Evolutionary conservation across 768 basidiomycete genomes (phyloP).

Genomic region (Lentinus tigrinus): DNA sequence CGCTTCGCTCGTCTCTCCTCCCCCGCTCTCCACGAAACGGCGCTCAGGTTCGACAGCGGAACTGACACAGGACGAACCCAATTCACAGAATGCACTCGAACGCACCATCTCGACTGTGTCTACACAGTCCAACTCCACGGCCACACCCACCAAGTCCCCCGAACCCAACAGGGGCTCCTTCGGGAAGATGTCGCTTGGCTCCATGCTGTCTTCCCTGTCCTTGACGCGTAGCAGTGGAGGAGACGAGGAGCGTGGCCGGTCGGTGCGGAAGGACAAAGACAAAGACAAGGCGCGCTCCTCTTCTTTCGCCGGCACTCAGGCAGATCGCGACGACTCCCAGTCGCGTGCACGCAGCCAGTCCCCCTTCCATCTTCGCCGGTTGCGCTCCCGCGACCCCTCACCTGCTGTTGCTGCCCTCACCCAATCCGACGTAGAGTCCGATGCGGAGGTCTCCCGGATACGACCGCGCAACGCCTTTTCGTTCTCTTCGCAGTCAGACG

Average conservation of each 20-base stretch:
- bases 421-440: slow-evolving; percentile 63
- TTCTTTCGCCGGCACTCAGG: slow-evolving; percentile 45
- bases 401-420: slow-evolving; percentile 49
- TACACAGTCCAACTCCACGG: slow-evolving; percentile 18
- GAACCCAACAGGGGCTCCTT: slow-evolving; percentile 48
- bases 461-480: slow-evolving; percentile 62
- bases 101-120: slow-evolving; percentile 37
- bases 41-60: slow-evolving; percentile 29
- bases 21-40: slow-evolving; percentile 28
- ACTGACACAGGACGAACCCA: slow-evolving; percentile 40
- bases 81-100: slow-evolving; percentile 55
- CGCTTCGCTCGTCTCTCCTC: slow-evolving; percentile 22
- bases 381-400: slow-evolving; percentile 56
- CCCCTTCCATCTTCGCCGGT: slow-evolving; percentile 74
- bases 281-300: slow-evolving; percentile 31
- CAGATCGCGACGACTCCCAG: slow-evolving; percentile 28
- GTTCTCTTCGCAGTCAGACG: slow-evolving; percentile 62
- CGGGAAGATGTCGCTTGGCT: slow-evolving; percentile 60
- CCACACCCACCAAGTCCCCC: slow-evolving; percentile 15
- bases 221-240: slow-evolving; percentile 53
- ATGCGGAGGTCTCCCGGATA: slow-evolving; percentile 47
- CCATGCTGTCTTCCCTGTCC: slow-evolving; percentile 66
- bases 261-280: slow-evolving; percentile 39
- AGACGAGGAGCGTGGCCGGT: slow-evolving; percentile 45
- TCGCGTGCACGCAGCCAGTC: slow-evolving; percentile 74